Percentiles rank a stretch among this genome's conserved stretches.
Evolutionary conservation across 2,329 filamentous ascomycete species (phyloP).

Genomic region (Penicillium sp.): DNA sequence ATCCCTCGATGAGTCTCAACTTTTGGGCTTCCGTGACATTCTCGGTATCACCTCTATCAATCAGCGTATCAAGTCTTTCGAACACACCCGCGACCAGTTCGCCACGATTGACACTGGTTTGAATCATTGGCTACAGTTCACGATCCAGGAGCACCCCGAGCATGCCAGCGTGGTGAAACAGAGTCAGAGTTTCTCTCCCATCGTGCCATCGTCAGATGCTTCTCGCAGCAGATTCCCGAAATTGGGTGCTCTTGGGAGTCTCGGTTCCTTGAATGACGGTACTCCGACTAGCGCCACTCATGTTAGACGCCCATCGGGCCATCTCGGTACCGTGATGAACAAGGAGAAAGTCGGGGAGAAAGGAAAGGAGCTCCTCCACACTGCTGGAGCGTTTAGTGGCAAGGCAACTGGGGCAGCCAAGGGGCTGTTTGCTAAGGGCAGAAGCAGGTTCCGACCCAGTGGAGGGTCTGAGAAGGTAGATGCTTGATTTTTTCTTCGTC

Average conservation of each 20-base stretch:
- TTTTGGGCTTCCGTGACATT: slow-evolving; percentile 72
- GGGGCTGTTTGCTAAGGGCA: slow-evolving; percentile 85
- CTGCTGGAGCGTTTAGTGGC: slow-evolving; percentile 68
- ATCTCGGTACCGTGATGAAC: slow-evolving; percentile 45
- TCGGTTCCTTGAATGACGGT: slow-evolving; percentile 32
- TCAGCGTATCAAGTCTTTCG: slow-evolving; percentile 72
- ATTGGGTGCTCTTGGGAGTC: slow-evolving; percentile 32
- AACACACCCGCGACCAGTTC: slow-evolving; percentile 69
- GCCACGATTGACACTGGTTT: slow-evolving; percentile 72
- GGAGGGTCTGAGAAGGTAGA: slow-evolving; percentile 79
- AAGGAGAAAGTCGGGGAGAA: slow-evolving; percentile 70
- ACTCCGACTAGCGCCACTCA: slow-evolving; percentile 35
- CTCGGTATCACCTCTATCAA: slow-evolving; percentile 62
- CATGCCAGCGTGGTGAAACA: slow-evolving; percentile 47
- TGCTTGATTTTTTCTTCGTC: slow-evolving; percentile 32
- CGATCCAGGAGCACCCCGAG: slow-evolving; percentile 52
- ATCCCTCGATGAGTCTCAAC: slow-evolving; percentile 36
- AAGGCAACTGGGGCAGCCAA: slow-evolving; percentile 79
- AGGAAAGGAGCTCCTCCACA: slow-evolving; percentile 84
- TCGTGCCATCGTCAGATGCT: slow-evolving; percentile 30
- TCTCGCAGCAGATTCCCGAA: slow-evolving; percentile 44
- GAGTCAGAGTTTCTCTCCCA: slow-evolving; percentile 34
- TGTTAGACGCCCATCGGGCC: slow-evolving; percentile 36
- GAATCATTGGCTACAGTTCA: slow-evolving; percentile 56
- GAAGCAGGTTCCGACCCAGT: slow-evolving; percentile 70